Conservation (phyloP, 768 basidiomycete species). For the Serendipita indica region DNA sequence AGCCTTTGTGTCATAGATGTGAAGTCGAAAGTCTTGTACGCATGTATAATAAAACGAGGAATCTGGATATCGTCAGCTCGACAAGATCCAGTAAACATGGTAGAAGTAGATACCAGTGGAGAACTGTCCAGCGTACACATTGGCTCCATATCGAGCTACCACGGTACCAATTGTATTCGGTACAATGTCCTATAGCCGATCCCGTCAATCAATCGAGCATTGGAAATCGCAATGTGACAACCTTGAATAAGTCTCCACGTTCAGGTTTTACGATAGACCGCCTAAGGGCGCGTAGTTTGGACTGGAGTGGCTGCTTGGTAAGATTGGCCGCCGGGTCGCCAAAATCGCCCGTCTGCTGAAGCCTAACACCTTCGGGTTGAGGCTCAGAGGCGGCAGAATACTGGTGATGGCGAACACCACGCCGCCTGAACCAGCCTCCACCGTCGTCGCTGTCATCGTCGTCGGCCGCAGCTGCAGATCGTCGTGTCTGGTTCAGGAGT, state of each 20-base stretch:
- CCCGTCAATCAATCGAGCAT: constrained; percentile 9
- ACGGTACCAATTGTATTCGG: constrained; percentile 72
- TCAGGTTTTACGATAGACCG: constrained; percentile 25
- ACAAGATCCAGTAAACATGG: neutral
- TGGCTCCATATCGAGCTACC: constrained; percentile 54
- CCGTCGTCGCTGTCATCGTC: neutral
- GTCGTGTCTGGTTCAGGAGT: neutral
- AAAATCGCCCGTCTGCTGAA: constrained; percentile 69
- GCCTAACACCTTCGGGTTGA: constrained; percentile 42
- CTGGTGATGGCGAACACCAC: constrained; percentile 20
- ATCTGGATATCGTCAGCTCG: constrained; percentile 30
- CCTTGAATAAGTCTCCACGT: constrained; percentile 31
- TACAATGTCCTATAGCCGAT: constrained; percentile 39
- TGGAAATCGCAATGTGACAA: constrained; percentile 27
- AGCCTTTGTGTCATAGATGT: constrained; percentile 68
- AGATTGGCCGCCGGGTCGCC: constrained; percentile 45
- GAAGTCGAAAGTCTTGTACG: constrained; percentile 62
- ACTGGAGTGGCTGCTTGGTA: constrained; percentile 26
- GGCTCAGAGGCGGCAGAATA: constrained; percentile 38
- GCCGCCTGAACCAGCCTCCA: neutral
- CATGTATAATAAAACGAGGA: constrained; percentile 91
- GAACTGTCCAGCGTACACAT: constrained; percentile 77
- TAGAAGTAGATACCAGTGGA: constrained; percentile 38
- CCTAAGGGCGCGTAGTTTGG: constrained; percentile 21
- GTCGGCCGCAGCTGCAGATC: neutral